These are phyloP conservation scores for Fusarium nanum DNA, from an alignment of 2,329 filamentous ascomycete species.

Conservation along the genomic window DNA sequence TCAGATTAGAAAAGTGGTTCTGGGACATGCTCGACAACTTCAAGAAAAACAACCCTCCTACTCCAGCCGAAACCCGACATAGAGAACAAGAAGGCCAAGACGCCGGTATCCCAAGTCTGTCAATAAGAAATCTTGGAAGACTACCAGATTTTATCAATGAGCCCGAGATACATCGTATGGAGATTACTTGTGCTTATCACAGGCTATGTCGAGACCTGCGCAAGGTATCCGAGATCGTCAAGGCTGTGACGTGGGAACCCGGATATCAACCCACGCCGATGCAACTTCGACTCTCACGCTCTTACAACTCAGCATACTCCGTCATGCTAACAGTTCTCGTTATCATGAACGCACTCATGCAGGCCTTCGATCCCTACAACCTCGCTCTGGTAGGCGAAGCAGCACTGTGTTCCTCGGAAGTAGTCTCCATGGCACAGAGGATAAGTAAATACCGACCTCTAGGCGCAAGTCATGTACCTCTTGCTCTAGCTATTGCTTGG, in stretches of 20 bases:
- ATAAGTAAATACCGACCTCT: slow-evolving; percentile 28
- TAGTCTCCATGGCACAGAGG: slow-evolving; percentile 15
- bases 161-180: slow-evolving; percentile 33
- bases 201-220: slow-evolving; percentile 21
- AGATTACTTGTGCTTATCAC: slow-evolving; percentile 35
- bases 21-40: slow-evolving; percentile 40
- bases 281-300: slow-evolving; percentile 20
- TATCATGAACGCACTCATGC: slow-evolving; percentile 33
- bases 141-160: slow-evolving; percentile 36
- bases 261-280: slow-evolving; percentile 19
- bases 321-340: slow-evolving; percentile 18
- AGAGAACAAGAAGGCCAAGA: background rate
- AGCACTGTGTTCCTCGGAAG: slow-evolving; percentile 29
- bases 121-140: slow-evolving; percentile 27
- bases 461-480: slow-evolving; percentile 29
- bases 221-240: slow-evolving; percentile 29
- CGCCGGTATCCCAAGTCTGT: slow-evolving; percentile 24
- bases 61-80: background rate
- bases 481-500: slow-evolving; percentile 32
- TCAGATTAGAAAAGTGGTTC: slow-evolving; percentile 35
- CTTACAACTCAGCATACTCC: slow-evolving; percentile 29
- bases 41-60: slow-evolving; percentile 19
- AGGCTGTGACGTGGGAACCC: slow-evolving; percentile 19
- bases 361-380: slow-evolving; percentile 34
- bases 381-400: slow-evolving; percentile 19